Evolutionary conservation across 306 rosid genomes (phyloP), one percentile per base, ranked within the genome.

Genomic region (Vicia sativa): DNA sequence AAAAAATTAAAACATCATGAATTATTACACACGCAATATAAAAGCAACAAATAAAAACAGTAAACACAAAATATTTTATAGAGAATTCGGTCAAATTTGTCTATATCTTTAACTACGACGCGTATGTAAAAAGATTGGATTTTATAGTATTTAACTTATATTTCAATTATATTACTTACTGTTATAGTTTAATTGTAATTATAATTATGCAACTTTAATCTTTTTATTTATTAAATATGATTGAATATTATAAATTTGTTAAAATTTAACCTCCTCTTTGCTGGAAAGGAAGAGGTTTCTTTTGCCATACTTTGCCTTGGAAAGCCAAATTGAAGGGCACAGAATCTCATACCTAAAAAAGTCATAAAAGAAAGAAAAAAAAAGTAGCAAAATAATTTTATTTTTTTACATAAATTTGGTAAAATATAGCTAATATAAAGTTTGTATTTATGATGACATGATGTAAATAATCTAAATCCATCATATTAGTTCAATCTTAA

Each of bases 251-350:
- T 60, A 4, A 52, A 4, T 52, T 62, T 21, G 23, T 21, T 21
- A 21, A 21, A 21, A 1, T 21, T 21, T 21, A 21, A 21, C 23
- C 23, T 21, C 23, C 23, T 21, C 23, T 21, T 21, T 21, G 23
- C 1, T 21, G 23, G 12, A 28, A 52, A 9, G 29, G 7, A 52
- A 52, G 29, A 3, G 29, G 29, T 19, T 57, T 3, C 23, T 2
- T 34, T 61, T 21, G 49, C 38, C 67, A 37, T 18, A 39, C 16
- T 23, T 62, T 62, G 37, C 10, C 52, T 62, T 25, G 67, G 67
- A 35, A 62, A 62, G 35, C 50, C 67, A 62, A 41, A 62, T 41
- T 62, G 67, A 41, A 41, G 50, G 15, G 67, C 67, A 62, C 67
- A 11, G 12, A 62, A 39, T 62, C 35, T 62, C 37, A 62, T 6